Evolutionary conservation across 164 flowering plant species (phyloP), one percentile per base, ranked within the genome.

Genomic region (Paratinospora sagittata): DNA sequence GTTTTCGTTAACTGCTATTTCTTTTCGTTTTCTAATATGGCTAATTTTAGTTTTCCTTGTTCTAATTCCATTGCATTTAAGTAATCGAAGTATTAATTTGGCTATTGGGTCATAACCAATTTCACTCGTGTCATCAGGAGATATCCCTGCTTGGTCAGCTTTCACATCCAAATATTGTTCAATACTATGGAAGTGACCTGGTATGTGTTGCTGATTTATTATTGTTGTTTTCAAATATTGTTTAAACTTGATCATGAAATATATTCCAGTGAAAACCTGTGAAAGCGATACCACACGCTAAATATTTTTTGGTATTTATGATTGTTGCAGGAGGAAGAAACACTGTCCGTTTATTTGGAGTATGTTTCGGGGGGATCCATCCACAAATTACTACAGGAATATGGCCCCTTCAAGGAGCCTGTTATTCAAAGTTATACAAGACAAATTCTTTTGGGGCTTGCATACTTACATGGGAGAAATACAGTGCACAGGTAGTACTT

Each of bases 131-230:
- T 76, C 34, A 66, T 74, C 97, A 94, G 97, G 98, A 94, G 75
- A 92, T 92, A 75, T 71, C 77, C 49, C 80, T 94, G 83, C 93
- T 94, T 23, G 92, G 93, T 76, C 90, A 84, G 77, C 90, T 94
- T 36, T 83, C 87, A 39, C 95, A 94, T 81, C 85, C 87, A 55
- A 94, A 94, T 74, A 94, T 94, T 71, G 98, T 92, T 49, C 96
- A 81, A 63, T 92, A 92, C 75, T 79, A 85, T 76, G 97, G 97
- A 70, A 89, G 96, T 80, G 97, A 90, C 79, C 69, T 89, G 92
- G 98, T 94, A 89, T 63, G 81, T 23, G 5, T 58, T 52, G 30
- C 60, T n/a, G 6, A 55, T 21, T 43, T 55, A 49, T 63, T 69
- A 3, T 9, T 30, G 47, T 9, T 17, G 13, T 30, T 37, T 30